These are phyloP conservation scores for Scenedesmus sp. DNA, from an alignment of 163 green algal genomes.

Conservation along the genomic window DNA sequence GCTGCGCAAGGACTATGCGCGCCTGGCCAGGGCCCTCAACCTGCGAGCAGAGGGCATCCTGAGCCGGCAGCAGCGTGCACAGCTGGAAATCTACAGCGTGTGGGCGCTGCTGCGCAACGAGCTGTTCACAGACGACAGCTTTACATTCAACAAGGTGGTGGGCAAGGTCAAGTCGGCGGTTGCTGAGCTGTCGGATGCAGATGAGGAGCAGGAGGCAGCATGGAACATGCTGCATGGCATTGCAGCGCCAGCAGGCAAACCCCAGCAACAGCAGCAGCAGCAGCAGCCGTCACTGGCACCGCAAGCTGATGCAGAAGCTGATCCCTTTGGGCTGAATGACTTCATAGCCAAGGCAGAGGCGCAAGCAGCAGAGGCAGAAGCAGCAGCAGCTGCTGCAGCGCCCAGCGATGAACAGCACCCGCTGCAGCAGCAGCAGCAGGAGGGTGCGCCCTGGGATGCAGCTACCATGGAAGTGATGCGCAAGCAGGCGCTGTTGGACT, in stretches of 20 bases:
- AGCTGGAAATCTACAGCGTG: slow-evolving; percentile 52
- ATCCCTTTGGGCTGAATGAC: slow-evolving; percentile 50
- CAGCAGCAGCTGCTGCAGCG: slow-evolving; percentile 18
- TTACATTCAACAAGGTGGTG: slow-evolving; percentile 55
- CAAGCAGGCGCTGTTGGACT: slow-evolving; percentile 56
- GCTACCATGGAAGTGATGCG: slow-evolving; percentile 28
- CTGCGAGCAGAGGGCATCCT: slow-evolving; percentile 15
- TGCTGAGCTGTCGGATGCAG: slow-evolving; percentile 38
- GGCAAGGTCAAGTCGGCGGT: slow-evolving; percentile 42
- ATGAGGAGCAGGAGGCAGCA: slow-evolving; percentile 44
- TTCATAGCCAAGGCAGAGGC: slow-evolving; percentile 36
- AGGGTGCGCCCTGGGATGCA: slow-evolving; percentile 26
- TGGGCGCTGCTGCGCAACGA: slow-evolving; percentile 56
- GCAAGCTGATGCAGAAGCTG: slow-evolving; percentile 19
- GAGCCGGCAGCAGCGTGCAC: slow-evolving; percentile 35
- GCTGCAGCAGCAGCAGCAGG: slow-evolving; percentile 45
- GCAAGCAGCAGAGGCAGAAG: slow-evolving; percentile 21
- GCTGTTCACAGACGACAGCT: slow-evolving; percentile 62
- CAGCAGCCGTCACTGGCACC: neutral
- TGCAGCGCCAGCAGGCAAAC: neutral
- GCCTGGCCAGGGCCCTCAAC: slow-evolving; percentile 27
- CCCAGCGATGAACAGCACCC: neutral
- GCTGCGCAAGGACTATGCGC: slow-evolving; percentile 56
- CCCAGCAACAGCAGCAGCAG: slow-evolving; percentile 32
- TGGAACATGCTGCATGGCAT: slow-evolving; percentile 14